A percentile compares a stretch with the other conserved stretches of the same genome.
Evolutionary conservation across 352 stramenopile genomes (phyloP).

Genomic region (Phytophthora cactorum): DNA sequence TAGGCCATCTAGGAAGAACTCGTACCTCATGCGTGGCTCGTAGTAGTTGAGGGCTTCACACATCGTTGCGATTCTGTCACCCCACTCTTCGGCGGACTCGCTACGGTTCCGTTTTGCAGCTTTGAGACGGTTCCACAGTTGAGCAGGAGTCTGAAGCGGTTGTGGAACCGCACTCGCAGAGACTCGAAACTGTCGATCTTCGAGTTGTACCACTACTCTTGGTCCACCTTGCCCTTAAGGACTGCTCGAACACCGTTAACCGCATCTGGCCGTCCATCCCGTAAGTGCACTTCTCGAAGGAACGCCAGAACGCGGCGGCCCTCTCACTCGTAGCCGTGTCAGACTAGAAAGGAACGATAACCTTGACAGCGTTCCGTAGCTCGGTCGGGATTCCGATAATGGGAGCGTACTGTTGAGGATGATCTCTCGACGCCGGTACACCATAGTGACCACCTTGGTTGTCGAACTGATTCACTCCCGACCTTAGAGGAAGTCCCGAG

Average conservation of each 20-base stretch:
- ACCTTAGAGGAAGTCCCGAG: not conserved
- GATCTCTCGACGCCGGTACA: no score
- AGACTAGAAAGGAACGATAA: conserved; percentile 8
- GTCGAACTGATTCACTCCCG: not conserved
- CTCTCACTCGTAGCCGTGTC: not conserved
- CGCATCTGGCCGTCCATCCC: no score
- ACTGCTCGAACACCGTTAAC: no score
- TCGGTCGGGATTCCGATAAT: conserved; percentile 2
- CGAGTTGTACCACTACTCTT: conserved; percentile 7
- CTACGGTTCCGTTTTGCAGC: no score
- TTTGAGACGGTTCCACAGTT: conserved; percentile 2
- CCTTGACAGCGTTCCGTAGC: conserved; percentile 1
- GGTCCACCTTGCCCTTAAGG: no score
- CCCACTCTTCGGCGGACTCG: conserved; percentile 15
- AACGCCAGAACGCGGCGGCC: not conserved
- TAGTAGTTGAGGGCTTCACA: conserved; percentile 1
- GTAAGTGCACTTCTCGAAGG: not conserved
- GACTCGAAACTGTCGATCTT: no score
- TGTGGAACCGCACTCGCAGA: conserved; percentile 5
- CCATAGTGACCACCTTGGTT: not conserved
- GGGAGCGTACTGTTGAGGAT: no score
- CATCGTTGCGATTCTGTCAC: not conserved
- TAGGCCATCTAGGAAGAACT: no score
- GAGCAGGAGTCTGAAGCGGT: conserved; percentile 2
- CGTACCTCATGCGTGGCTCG: conserved; percentile 3